phyloP scores from a whole-genome alignment of 768 basidiomycete genomes.

The Xerocomus potaroensis region DNA sequence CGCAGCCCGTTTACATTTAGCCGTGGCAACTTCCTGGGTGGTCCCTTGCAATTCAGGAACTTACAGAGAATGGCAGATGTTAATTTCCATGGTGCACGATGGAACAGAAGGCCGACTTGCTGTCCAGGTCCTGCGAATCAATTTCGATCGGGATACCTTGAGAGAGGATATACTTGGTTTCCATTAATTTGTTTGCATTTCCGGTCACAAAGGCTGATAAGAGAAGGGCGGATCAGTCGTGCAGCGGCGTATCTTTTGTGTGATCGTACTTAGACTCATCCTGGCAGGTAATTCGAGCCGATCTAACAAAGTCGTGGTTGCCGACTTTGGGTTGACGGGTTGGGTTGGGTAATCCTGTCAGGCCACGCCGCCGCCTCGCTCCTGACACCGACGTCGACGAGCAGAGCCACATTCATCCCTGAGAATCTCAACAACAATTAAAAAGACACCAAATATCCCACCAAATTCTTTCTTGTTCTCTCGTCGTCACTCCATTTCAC shows the following conservation, averaged over 20 bases:
- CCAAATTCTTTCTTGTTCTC: background rate
- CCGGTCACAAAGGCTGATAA: conserved; percentile 89
- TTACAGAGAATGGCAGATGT: conserved; percentile 27
- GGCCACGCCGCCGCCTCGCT: conserved; percentile 6
- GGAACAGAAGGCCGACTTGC: conserved; percentile 42
- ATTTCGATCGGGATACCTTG: conserved; percentile 66
- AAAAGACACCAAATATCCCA: conserved; percentile 1
- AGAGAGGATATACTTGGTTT: conserved; percentile 80
- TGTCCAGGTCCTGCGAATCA: conserved; percentile 73
- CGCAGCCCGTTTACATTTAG: conserved; percentile 83
- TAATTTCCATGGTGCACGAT: background rate
- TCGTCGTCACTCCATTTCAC: background rate
- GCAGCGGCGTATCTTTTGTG: background rate
- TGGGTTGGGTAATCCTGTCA: background rate
- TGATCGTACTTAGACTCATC: conserved; percentile 27
- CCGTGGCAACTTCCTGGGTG: conserved; percentile 83
- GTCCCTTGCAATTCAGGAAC: conserved; percentile 95
- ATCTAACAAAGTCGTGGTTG: conserved; percentile 1
- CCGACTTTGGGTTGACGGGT: background rate
- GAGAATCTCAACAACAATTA: conserved; percentile 2
- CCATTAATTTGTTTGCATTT: conserved; percentile 87
- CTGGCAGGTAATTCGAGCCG: background rate
- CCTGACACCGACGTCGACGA: conserved; percentile 18
- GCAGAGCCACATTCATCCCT: background rate
- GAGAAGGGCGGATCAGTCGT: conserved; percentile 11